phyloP scores from a whole-genome alignment of 2,329 filamentous ascomycete genomes.

The Emmonsiellopsis sp. region DNA sequence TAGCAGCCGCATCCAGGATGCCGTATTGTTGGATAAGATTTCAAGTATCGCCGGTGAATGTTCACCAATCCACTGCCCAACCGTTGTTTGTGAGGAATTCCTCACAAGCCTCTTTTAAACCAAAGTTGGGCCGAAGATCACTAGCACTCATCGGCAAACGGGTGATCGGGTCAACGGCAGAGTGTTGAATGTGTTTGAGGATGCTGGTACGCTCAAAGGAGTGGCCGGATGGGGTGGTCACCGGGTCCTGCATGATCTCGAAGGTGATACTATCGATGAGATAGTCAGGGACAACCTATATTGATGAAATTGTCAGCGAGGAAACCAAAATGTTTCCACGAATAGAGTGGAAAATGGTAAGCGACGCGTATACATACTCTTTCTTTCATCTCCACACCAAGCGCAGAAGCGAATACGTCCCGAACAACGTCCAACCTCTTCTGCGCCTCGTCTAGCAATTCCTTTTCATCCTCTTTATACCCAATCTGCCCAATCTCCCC shows the following conservation, averaged over 20 bases:
- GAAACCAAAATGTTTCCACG: background rate
- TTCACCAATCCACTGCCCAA: slow-evolving; percentile 83
- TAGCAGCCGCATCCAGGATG: too few relatives aligned
- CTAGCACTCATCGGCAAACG: slow-evolving; percentile 58
- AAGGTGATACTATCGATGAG: slow-evolving; percentile 41
- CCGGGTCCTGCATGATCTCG: slow-evolving; percentile 43
- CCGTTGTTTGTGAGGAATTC: slow-evolving; percentile 81
- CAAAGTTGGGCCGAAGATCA: slow-evolving; percentile 74
- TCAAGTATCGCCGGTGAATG: background rate
- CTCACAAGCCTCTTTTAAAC: slow-evolving; percentile 69
- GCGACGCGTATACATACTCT: slow-evolving; percentile 25
- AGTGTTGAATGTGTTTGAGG: slow-evolving; percentile 70
- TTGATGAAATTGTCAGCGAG: background rate
- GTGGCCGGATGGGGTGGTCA: slow-evolving; percentile 62
- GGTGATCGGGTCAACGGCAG: slow-evolving; percentile 71
- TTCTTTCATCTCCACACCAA: slow-evolving; percentile 32
- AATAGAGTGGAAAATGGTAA: background rate
- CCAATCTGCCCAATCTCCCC: slow-evolving; percentile 48
- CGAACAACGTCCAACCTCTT: slow-evolving; percentile 38
- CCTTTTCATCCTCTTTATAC: slow-evolving; percentile 58
- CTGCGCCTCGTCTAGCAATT: slow-evolving; percentile 41
- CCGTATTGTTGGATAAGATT: too few relatives aligned
- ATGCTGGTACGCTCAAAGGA: slow-evolving; percentile 84
- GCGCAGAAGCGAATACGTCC: slow-evolving; percentile 33
- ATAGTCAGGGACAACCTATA: slow-evolving; percentile 38